phyloP scores from a whole-genome alignment of 129 eudicot species.

The Chrysanthemum seticuspe region DNA sequence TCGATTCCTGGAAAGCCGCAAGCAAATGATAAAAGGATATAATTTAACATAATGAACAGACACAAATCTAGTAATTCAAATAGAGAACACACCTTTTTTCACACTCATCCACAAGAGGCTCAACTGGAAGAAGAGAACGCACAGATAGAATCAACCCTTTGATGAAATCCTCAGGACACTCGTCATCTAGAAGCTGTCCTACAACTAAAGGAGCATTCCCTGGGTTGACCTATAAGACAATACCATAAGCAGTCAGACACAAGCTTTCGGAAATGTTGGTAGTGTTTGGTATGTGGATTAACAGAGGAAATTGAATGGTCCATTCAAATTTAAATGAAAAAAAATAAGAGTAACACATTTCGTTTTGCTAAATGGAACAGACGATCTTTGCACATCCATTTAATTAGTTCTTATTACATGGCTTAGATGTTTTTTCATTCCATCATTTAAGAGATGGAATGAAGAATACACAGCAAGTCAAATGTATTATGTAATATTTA shows the following conservation, averaged over 20 bases:
- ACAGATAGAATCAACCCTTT: conserved; percentile 93
- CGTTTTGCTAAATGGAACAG: too few species aligned
- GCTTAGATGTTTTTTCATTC: too few species aligned
- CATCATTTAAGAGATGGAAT: too few species aligned
- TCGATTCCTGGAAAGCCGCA: conserved; percentile 73
- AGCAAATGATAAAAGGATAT: conserved; percentile 28
- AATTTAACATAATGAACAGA: not conserved
- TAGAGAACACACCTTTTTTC: conserved; percentile 65
- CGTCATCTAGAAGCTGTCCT: conserved; percentile 96
- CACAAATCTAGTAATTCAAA: not conserved
- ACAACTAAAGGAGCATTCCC: conserved; percentile 98
- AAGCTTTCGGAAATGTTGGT: not conserved
- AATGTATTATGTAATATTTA: too few species aligned
- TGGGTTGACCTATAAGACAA: conserved; percentile 72
- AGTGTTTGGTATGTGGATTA: too few species aligned
- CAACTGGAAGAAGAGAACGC: conserved; percentile 96
- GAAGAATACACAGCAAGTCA: too few species aligned
- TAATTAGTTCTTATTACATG: too few species aligned
- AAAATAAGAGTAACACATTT: too few species aligned
- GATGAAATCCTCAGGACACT: conserved; percentile 98
- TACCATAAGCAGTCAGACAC: conserved; percentile 10
- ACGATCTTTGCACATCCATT: too few species aligned
- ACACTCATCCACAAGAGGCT: conserved; percentile 96
- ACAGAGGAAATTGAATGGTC: too few species aligned
- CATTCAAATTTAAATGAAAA: too few species aligned